Percentiles rank a stretch among this genome's conserved stretches.
phyloP scores from a whole-genome alignment of 176 grass and related monocot species.

The Dendrocalamus sinicus region DNA sequence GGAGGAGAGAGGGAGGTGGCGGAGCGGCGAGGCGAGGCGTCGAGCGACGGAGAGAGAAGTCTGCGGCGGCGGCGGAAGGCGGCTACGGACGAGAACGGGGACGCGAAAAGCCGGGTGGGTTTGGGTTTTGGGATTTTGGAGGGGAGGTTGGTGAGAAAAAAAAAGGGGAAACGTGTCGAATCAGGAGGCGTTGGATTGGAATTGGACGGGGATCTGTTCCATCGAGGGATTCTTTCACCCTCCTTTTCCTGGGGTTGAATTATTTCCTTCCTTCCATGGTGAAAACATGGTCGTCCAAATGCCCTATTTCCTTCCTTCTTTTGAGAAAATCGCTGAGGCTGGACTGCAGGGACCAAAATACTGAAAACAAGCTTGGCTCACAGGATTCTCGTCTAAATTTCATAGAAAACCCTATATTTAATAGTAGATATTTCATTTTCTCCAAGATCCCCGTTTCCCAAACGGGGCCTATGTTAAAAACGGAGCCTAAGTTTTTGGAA shows the following conservation, averaged over 20 bases:
- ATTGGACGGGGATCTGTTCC: neutral
- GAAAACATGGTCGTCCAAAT: too few relatives aligned
- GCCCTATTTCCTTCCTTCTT: too few relatives aligned
- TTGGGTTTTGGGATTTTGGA: conserved; percentile 33
- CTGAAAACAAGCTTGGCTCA: neutral
- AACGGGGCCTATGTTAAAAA: neutral
- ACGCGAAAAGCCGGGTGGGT: neutral
- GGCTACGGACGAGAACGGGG: conserved; percentile 29
- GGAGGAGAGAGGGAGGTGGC: neutral
- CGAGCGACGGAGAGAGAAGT: conserved; percentile 1
- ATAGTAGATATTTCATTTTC: neutral
- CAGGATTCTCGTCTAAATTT: neutral
- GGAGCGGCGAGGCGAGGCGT: neutral
- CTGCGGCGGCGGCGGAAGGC: conserved; percentile 41
- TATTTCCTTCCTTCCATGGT: too few relatives aligned
- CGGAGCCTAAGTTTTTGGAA: neutral
- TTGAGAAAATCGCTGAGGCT: neutral
- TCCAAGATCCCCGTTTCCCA: neutral
- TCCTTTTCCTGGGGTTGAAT: too few relatives aligned
- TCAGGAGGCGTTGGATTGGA: conserved; percentile 22
- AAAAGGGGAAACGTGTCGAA: neutral
- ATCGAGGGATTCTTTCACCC: neutral
- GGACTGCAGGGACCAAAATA: neutral
- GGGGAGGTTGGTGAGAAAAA: neutral
- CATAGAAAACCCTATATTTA: neutral